Conservation (phyloP, 257 asterid species). For the Cordia subcordata region DNA sequence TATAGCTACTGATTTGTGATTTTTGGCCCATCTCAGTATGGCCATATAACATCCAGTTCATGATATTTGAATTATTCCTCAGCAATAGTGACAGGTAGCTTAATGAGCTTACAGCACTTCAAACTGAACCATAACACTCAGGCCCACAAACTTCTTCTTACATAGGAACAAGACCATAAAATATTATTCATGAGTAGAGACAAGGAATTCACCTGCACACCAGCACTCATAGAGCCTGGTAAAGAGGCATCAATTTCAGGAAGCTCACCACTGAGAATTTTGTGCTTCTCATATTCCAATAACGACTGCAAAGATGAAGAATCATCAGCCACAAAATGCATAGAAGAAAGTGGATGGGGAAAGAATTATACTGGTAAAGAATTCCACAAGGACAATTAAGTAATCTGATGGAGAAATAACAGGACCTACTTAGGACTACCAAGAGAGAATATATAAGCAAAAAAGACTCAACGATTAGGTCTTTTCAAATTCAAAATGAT, state of each 20-base stretch:
- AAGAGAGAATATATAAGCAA: not conserved
- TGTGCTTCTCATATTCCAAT: constrained; percentile 79
- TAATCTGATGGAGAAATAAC: too few species aligned
- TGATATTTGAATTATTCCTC: too few species aligned
- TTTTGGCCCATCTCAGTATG: too few species aligned
- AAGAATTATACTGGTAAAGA: not conserved
- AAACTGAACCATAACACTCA: too few species aligned
- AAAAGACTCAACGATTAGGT: not conserved
- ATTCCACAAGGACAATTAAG: too few species aligned
- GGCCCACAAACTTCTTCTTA: not conserved
- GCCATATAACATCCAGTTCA: too few species aligned
- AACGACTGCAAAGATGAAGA: constrained; percentile 50
- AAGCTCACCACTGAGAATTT: constrained; percentile 86
- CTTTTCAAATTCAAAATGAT: not conserved
- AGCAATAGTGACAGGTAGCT: too few species aligned
- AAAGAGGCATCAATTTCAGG: constrained; percentile 71
- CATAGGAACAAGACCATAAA: not conserved
- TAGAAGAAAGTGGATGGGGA: not conserved
- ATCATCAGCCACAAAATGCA: constrained; percentile 22
- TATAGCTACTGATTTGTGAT: too few species aligned
- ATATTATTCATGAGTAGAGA: not conserved
- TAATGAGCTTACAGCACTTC: too few species aligned
- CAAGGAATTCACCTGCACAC: constrained; percentile 54
- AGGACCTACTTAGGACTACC: too few species aligned
- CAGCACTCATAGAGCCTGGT: constrained; percentile 52